phyloP scores from a whole-genome alignment of 306 rosid genomes.

The Boehmeria nivea region DNA sequence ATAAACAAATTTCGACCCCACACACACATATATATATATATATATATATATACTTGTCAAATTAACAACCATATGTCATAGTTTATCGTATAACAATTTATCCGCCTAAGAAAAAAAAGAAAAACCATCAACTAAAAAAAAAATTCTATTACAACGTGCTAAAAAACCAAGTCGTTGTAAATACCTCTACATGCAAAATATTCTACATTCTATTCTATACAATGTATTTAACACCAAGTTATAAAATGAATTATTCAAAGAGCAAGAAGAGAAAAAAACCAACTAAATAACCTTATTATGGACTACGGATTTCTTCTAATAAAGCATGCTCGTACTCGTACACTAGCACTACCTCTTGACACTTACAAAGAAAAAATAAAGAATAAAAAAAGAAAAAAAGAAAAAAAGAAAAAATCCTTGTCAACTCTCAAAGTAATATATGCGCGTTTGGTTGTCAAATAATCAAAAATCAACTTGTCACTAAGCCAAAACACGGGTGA shows the following conservation, averaged over 20 bases:
- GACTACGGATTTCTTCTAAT: neutral
- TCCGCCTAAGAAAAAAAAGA: too few species aligned
- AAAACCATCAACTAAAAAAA: too few species aligned
- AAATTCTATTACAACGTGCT: too few species aligned
- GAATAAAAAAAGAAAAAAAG: neutral
- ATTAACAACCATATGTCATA: too few species aligned
- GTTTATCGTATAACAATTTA: too few species aligned
- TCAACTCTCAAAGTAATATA: neutral
- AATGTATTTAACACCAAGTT: neutral
- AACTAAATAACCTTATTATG: neutral
- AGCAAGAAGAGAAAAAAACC: neutral
- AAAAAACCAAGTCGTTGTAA: too few species aligned
- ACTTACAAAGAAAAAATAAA: neutral
- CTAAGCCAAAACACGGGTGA: neutral
- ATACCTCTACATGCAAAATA: too few species aligned
- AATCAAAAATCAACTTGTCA: neutral
- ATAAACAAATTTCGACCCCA: too few species aligned
- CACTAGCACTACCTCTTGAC: neutral
- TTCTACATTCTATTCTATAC: neutral
- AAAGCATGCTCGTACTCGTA: slow-evolving; percentile 13
- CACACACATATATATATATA: too few species aligned
- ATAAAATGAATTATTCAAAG: neutral
- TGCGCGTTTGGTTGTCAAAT: slow-evolving; percentile 14
- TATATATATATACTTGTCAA: too few species aligned
- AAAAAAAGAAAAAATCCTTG: neutral